phyloP scores from a whole-genome alignment of 176 grass and related monocot genomes.

The Oryza rufipogon region DNA sequence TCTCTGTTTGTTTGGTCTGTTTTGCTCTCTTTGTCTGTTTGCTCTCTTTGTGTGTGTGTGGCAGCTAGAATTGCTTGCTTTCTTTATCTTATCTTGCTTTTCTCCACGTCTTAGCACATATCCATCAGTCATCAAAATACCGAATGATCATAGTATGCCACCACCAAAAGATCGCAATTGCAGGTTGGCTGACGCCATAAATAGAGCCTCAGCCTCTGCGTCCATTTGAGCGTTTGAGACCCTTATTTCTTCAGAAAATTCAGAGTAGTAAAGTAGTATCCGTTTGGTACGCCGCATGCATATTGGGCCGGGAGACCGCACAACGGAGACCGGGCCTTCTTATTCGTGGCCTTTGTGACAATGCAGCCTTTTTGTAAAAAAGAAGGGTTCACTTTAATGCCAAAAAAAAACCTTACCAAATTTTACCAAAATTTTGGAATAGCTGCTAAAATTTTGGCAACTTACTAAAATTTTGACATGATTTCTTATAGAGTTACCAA shows the following conservation, averaged over 20 bases:
- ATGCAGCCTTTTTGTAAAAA: neutral
- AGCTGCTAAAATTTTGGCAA: no score
- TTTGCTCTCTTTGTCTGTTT: neutral
- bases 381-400: no score
- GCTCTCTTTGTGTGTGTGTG: neutral
- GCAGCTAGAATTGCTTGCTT: neutral
- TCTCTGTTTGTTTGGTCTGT: neutral
- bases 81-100: neutral
- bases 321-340: neutral
- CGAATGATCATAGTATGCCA: neutral
- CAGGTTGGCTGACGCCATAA: neutral
- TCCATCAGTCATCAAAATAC: neutral
- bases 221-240: neutral
- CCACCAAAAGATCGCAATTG: neutral
- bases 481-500: no score
- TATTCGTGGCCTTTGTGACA: neutral
- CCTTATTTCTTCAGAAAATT: neutral
- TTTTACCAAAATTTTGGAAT: no score
- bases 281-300: neutral
- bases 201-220: neutral
- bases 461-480: no score
- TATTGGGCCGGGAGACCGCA: neutral
- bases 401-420: no score
- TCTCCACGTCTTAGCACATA: neutral
- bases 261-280: no score